Percentiles rank a stretch among this genome's conserved stretches.
Evolutionary conservation across 305 asterid species (phyloP).

Genomic region (Fraxinus sp.): DNA sequence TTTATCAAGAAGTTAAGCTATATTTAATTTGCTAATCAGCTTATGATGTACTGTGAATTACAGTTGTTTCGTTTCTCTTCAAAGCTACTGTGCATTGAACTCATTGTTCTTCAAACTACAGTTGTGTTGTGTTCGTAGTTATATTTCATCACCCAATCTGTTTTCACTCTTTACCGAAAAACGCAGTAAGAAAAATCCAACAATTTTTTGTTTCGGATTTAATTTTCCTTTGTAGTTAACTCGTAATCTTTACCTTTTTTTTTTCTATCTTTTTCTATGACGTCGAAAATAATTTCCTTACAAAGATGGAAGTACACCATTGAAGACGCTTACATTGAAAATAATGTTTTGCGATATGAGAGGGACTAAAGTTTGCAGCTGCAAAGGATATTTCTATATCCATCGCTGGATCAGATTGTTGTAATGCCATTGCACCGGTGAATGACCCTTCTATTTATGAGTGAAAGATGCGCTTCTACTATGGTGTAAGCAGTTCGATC

Average conservation of each 20-base stretch:
- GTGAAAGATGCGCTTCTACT: neutral
- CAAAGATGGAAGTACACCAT: neutral
- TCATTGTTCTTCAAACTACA: slow-evolving; percentile 25
- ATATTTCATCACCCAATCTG: neutral
- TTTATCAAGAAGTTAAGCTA: neutral
- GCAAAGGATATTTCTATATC: too few relatives aligned
- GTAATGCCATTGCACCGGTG: too few relatives aligned
- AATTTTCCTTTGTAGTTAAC: neutral
- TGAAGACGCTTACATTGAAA: neutral
- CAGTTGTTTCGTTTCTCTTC: slow-evolving; percentile 25
- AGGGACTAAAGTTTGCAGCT: too few relatives aligned
- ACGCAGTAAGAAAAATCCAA: neutral
- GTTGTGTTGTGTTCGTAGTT: neutral
- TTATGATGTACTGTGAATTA: slow-evolving; percentile 28
- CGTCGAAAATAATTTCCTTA: neutral
- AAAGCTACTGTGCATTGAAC: slow-evolving; percentile 32
- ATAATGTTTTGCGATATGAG: too few relatives aligned
- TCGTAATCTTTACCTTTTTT: neutral
- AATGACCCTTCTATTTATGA: neutral
- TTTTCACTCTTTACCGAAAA: neutral
- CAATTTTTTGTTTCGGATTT: neutral
- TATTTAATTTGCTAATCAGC: neutral
- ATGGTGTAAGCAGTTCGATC: neutral
- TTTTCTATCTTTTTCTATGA: too few relatives aligned
- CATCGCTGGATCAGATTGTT: too few relatives aligned